A percentile compares a stretch with the other conserved stretches of the same genome.
Evolutionary conservation across 768 basidiomycete genomes (phyloP).

Genomic region (Baorangia bicolor): DNA sequence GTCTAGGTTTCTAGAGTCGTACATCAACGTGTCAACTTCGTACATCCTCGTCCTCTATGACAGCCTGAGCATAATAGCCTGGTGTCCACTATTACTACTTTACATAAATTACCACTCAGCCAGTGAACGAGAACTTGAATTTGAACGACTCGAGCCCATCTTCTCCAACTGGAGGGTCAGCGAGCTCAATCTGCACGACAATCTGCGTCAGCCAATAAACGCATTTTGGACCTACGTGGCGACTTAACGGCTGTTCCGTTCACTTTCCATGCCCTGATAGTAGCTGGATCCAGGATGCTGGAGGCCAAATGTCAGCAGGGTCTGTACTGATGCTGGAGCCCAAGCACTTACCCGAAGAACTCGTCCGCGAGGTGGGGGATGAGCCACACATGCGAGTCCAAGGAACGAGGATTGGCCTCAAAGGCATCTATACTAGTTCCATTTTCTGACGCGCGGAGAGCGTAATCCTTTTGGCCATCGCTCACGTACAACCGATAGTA

Average conservation of each 20-base stretch:
- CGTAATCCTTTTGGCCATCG: not conserved
- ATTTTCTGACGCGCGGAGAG: not conserved
- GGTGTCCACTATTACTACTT: not conserved
- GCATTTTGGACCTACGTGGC: not conserved
- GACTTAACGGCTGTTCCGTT: not conserved
- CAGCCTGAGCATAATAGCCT: not conserved
- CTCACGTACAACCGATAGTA: slow-evolving; percentile 1
- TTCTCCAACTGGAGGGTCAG: not conserved
- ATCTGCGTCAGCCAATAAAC: not conserved
- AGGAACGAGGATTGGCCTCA: not conserved
- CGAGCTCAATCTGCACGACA: not conserved
- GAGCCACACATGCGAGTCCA: slow-evolving; percentile 4
- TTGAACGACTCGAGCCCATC: not conserved
- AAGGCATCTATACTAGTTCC: not conserved
- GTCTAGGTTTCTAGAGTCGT: not conserved
- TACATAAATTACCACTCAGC: not conserved
- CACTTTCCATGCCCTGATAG: not conserved
- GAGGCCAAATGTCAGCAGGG: not conserved
- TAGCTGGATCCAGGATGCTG: not conserved
- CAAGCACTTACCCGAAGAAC: not conserved
- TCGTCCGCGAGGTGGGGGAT: not conserved
- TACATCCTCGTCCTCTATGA: too few species aligned
- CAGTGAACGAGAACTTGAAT: slow-evolving; percentile 5
- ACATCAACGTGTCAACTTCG: too few species aligned
- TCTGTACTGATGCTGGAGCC: not conserved